Conservation (phyloP, 805 yeast genomes). For the Candida railenensis region DNA sequence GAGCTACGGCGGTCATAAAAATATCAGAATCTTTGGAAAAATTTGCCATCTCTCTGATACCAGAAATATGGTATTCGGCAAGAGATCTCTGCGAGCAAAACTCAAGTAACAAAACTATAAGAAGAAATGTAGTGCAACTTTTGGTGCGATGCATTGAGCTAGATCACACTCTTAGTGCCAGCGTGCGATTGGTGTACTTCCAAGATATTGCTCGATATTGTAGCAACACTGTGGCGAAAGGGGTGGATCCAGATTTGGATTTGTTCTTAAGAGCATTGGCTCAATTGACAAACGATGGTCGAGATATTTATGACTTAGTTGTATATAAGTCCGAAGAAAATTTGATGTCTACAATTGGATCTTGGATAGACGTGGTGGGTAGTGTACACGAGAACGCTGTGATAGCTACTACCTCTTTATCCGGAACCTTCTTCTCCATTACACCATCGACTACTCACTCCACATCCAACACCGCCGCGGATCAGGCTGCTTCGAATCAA, state of each 20-base stretch:
- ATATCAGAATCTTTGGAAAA: slow-evolving; percentile 51
- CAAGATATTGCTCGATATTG: slow-evolving; percentile 52
- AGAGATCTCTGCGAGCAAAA: slow-evolving; percentile 47
- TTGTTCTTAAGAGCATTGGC: slow-evolving; percentile 47
- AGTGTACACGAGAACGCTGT: not conserved
- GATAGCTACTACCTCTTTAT: not conserved
- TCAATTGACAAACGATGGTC: slow-evolving; percentile 51
- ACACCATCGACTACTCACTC: not conserved
- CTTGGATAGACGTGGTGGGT: not conserved
- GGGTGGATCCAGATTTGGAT: slow-evolving; percentile 50
- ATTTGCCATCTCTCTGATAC: slow-evolving; percentile 55
- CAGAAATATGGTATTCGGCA: slow-evolving; percentile 76
- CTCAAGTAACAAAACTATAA: slow-evolving; percentile 30
- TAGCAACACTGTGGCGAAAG: slow-evolving; percentile 21
- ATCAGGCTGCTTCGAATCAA: not conserved
- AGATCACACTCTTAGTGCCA: slow-evolving; percentile 49
- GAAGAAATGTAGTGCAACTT: slow-evolving; percentile 51
- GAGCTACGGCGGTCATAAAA: slow-evolving; percentile 51
- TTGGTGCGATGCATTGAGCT: slow-evolving; percentile 54
- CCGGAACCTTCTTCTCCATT: not conserved
- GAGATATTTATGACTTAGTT: slow-evolving; percentile 51
- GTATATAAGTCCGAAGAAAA: slow-evolving; percentile 36
- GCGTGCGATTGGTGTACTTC: slow-evolving; percentile 55
- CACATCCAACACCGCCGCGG: not conserved
- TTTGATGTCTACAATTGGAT: slow-evolving; percentile 10